Conservation (phyloP, 2,329 filamentous ascomycete genomes). For the Penicillium sp. region DNA sequence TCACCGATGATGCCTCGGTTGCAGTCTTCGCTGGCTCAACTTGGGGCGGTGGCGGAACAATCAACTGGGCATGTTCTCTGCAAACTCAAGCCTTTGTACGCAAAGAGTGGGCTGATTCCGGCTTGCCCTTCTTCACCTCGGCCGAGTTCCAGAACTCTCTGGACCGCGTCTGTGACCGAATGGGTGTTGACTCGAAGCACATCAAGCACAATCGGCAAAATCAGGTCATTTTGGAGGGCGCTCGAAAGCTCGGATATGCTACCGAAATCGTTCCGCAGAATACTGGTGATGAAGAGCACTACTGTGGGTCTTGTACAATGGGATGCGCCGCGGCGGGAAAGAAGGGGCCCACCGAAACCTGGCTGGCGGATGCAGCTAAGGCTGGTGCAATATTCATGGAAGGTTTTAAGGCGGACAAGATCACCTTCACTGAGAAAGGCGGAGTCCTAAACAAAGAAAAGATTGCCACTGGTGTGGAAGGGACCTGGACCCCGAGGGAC, state of each 20-base stretch:
- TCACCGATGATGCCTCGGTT: constrained; percentile 59
- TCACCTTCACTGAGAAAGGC: constrained; percentile 61
- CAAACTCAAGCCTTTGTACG: constrained; percentile 75
- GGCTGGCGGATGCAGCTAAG: constrained; percentile 74
- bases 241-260: constrained; percentile 70
- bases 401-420: constrained; percentile 69
- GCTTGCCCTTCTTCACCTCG: constrained; percentile 72
- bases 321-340: constrained; percentile 69
- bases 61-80: constrained; percentile 76
- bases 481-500: constrained; percentile 73
- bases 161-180: constrained; percentile 73
- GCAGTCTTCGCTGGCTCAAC: constrained; percentile 67
- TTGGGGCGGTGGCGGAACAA: constrained; percentile 82
- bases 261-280: constrained; percentile 75
- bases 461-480: constrained; percentile 69
- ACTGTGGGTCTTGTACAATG: constrained; percentile 66
- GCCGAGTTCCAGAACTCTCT: constrained; percentile 72
- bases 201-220: constrained; percentile 75
- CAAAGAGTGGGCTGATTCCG: constrained; percentile 72
- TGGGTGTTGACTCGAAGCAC: constrained; percentile 69
- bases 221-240: constrained; percentile 70
- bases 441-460: constrained; percentile 41
- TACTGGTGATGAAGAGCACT: constrained; percentile 69
- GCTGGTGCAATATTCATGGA: constrained; percentile 81
- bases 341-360: constrained; percentile 74